Evolutionary conservation across 495 filamentous ascomycete genomes (phyloP), one percentile per base, ranked within the genome.

Genomic region (Parachaetomium inaequale): DNA sequence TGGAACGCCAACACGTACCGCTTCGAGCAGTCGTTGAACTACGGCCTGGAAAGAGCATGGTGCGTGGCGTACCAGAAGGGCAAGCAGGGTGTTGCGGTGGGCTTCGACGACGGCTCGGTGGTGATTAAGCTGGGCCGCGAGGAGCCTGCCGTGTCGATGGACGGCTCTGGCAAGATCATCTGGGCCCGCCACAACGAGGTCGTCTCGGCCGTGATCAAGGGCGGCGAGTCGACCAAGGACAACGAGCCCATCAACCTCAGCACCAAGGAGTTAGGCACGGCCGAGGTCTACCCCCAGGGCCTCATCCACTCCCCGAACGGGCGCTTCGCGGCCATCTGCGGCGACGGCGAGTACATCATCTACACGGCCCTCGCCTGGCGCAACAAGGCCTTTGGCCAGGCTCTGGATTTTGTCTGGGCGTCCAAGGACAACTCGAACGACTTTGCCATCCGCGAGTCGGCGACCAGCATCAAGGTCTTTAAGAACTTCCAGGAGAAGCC

Each of bases 1-100:
- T 99, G 94, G 94, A 94, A 99, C 71, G 93, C 95, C 59, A 94
- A 95, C 66, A 96, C 94, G 51, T 98, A 98, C 74, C 82, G 94
- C 55, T 81, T 98, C 43, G 94, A 98, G 72, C 95, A 98, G 71
- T 95, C 92, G 6, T 78, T 99, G 62, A 96, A 88, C 74, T 98
- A 99, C 72, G 92, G 93, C 3, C 73, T 99, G 51, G 95, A 99
- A 75, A 81, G 94, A 67, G 95, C 94, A 45, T 99, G 94, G 94
- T 98, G 95, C 85, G 89, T 98, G 51, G 84, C 90, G 29, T 96
- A 96, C 70, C 94, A 99, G 72, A 87, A 88, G 63, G 93, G 93
- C 59, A 90, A 88, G 77, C 94, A 98, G 72, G 92, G 92, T 1
- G 82, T 99, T 63, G 94, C 92, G 0, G 88, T 99, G 64, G 94